Conservation (phyloP, 257 asterid genomes). For the Solanum appendiculatum region DNA sequence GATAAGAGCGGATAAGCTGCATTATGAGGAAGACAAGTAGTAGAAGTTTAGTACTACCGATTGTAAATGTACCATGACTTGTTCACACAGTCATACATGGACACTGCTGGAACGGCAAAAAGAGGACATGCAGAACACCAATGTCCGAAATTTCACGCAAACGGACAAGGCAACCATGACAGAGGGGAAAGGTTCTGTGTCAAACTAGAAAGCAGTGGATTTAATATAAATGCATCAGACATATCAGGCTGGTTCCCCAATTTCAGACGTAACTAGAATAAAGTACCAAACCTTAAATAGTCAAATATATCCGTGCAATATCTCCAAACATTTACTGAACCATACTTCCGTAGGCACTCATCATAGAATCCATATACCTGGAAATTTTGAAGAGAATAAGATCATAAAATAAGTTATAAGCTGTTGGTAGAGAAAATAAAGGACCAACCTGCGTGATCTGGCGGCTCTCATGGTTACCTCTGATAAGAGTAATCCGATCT, state of each 20-base stretch:
- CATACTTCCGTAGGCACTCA: constrained; percentile 95
- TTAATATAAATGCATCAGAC: not conserved
- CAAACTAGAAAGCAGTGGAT: not conserved
- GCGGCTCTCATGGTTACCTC: constrained; percentile 98
- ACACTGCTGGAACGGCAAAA: not conserved
- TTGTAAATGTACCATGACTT: not conserved
- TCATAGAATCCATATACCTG: constrained; percentile 98
- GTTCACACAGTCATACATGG: not conserved
- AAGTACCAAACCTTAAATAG: constrained; percentile 65
- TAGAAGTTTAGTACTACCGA: not conserved
- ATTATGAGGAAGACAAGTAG: constrained; percentile 6
- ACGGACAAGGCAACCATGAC: not conserved
- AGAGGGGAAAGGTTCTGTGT: not conserved
- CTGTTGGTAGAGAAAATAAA: not conserved
- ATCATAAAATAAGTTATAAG: not conserved
- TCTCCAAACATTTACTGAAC: constrained; percentile 96
- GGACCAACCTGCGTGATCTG: constrained; percentile 90
- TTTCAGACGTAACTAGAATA: not conserved
- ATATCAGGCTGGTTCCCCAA: not conserved
- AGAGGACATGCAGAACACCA: not conserved
- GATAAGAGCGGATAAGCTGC: constrained; percentile 91
- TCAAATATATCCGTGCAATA: constrained; percentile 97
- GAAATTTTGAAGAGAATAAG: constrained; percentile 5
- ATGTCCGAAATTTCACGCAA: not conserved
- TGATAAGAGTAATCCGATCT: constrained; percentile 87